phyloP scores from a whole-genome alignment of 305 asterid genomes.

The Salvia sclarea region DNA sequence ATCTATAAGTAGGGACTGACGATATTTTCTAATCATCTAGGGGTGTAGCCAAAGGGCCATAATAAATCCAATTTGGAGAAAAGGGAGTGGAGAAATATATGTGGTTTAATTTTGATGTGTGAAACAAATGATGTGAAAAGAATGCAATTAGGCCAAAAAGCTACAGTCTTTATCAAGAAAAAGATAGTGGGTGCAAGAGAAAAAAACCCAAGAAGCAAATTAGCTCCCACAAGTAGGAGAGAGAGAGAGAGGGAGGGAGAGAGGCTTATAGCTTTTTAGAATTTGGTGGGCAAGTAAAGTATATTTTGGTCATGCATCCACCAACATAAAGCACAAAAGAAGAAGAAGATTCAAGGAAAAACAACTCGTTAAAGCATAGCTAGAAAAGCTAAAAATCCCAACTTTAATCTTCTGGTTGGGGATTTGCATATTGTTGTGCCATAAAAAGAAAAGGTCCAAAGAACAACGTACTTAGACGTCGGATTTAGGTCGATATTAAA shows the following conservation, averaged over 20 bases:
- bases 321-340: conserved; percentile 7
- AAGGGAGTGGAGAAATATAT: background rate
- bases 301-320: conserved; percentile 28
- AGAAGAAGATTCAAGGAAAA: conserved; percentile 23
- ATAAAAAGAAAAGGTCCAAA: background rate
- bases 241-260: background rate
- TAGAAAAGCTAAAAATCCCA: conserved; percentile 12
- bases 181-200: conserved; percentile 5
- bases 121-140: conserved; percentile 19
- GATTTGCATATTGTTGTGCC: background rate
- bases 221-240: background rate
- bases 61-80: background rate
- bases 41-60: background rate
- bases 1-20: background rate
- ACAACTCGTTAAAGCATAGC: background rate
- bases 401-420: conserved; percentile 1
- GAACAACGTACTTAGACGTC: background rate
- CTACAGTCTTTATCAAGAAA: background rate
- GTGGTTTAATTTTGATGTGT: conserved; percentile 20
- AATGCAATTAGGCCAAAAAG: conserved; percentile 27
- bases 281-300: conserved; percentile 25
- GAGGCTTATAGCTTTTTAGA: conserved; percentile 5
- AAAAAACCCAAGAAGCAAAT: background rate
- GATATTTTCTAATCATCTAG: conserved; percentile 5
- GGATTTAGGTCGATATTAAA: background rate